Base-by-base conservation (phyloP, 2,329 filamentous ascomycete genomes). In the Neophaeococcomyces mojaviensis region DNA sequence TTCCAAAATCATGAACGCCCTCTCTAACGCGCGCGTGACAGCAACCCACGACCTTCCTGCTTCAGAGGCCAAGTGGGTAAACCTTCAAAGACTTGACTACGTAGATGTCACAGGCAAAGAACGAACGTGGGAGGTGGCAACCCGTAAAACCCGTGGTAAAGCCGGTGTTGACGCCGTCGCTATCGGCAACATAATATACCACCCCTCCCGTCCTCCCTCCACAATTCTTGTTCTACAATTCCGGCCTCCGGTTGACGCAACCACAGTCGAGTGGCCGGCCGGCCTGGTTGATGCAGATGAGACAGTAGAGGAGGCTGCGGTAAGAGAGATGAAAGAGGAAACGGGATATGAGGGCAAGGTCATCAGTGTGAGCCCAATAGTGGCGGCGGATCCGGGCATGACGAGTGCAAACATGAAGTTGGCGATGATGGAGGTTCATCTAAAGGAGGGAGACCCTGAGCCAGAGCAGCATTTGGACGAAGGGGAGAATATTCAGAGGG, bases 371-470 rank as follows among this genome's bases (percentile, higher is more conserved):
- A 78, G 77, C 31, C 79, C 81, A 6, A 72, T 81, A 43, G 82
- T 86, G 68, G 82, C 79, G 46, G 78, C 79, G 55, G 82, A 81
- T 60, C 77, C 77, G 1, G 77, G 77, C 19, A 65, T 81, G 68
- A 77, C 70, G 48, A 76, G 70, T 46, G 75, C 78, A 41, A 81
- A 79, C 55, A 77, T 80, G 75, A 71, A 77, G 64, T 64, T 81
- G 50, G 77, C 74, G 46, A 77, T 76, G 60, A 75, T 81, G 12
- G 74, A 79, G 61, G 76, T 79, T 12, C 59, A 74, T 41, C 58
- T 81, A 44, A 72, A 73, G 12, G 39, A 48, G 50, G 71, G 67
- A 2, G 69, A 73, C 22, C 53, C 56, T 54, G 63, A 70, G 63
- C 78, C 78, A 0, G 70, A 77, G 64, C 78, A 81, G 62, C 66